Evolutionary conservation across 192 early-diverging fungal genomes (phyloP).

Genomic region (Rhizoclosmatium sp.): DNA sequence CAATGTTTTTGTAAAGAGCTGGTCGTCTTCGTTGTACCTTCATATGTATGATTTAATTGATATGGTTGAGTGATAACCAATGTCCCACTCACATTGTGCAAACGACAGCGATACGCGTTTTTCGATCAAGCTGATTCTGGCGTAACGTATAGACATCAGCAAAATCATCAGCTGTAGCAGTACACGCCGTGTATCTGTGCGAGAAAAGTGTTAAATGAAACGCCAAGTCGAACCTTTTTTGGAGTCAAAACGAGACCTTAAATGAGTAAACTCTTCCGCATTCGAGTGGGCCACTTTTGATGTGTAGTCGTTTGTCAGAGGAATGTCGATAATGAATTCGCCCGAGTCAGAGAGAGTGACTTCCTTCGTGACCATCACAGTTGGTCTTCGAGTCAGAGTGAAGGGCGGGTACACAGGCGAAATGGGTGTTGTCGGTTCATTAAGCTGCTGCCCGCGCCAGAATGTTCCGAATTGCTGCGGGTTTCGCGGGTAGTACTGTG

Average conservation of each 20-base stretch:
- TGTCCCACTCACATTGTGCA: conserved; percentile 59
- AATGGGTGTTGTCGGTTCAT: conserved; percentile 68
- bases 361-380: conserved; percentile 35
- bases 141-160: conserved; percentile 68
- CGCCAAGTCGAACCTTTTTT: background rate
- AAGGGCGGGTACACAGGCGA: conserved; percentile 60
- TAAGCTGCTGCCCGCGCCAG: too few species aligned
- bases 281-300: conserved; percentile 50
- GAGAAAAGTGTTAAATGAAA: background rate
- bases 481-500: too few species aligned
- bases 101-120: conserved; percentile 75
- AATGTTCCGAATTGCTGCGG: too few species aligned
- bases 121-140: conserved; percentile 57
- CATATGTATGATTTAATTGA: too few species aligned
- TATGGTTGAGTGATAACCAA: too few species aligned
- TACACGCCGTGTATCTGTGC: conserved; percentile 74
- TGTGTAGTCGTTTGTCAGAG: conserved; percentile 50
- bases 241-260: conserved; percentile 33
- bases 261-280: conserved; percentile 73
- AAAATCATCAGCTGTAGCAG: conserved; percentile 74
- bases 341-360: conserved; percentile 36
- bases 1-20: conserved; percentile 69
- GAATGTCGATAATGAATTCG: conserved; percentile 55
- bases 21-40: conserved; percentile 72
- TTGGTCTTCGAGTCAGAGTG: conserved; percentile 10